phyloP scores from a whole-genome alignment of 2,329 filamentous ascomycete species.

The Hirsutella minnesotensis region DNA sequence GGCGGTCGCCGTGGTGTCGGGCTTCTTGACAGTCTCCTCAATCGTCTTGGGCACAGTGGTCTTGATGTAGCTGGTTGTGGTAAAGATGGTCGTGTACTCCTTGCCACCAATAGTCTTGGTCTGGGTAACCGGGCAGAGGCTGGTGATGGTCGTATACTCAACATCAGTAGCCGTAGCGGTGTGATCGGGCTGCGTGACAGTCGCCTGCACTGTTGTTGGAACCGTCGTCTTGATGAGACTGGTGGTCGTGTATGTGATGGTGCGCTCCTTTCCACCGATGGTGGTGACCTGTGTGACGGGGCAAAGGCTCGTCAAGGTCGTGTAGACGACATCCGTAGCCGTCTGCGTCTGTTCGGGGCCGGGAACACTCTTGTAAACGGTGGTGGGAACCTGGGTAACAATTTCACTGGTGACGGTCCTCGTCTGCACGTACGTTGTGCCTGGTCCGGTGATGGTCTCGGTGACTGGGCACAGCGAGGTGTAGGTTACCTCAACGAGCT shows the following conservation, averaged over 20 bases:
- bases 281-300: constrained; percentile 26
- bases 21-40: constrained; percentile 17
- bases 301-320: constrained; percentile 29
- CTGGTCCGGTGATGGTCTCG: constrained; percentile 22
- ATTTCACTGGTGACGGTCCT: constrained; percentile 14
- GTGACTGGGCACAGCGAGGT: constrained; percentile 23
- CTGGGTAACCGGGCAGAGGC: constrained; percentile 26
- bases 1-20: constrained; percentile 20
- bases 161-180: constrained; percentile 21
- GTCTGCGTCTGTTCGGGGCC: constrained; percentile 18
- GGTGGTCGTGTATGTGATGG: constrained; percentile 12
- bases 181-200: constrained; percentile 17
- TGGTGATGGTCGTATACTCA: constrained; percentile 29
- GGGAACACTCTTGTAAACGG: constrained; percentile 17
- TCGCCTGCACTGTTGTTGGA: constrained; percentile 16
- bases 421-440: constrained; percentile 16
- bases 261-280: constrained; percentile 10
- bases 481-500: constrained; percentile 23
- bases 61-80: constrained; percentile 12
- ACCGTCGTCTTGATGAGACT: constrained; percentile 15
- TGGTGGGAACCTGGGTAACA: constrained; percentile 17
- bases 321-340: constrained; percentile 21
- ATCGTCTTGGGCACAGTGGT: constrained; percentile 16
- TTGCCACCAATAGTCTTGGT: constrained; percentile 17
- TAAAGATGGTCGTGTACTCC: constrained; percentile 10